These are phyloP conservation scores for Yarrowia sp. DNA, from an alignment of 805 yeast species.

Conservation along the genomic window DNA sequence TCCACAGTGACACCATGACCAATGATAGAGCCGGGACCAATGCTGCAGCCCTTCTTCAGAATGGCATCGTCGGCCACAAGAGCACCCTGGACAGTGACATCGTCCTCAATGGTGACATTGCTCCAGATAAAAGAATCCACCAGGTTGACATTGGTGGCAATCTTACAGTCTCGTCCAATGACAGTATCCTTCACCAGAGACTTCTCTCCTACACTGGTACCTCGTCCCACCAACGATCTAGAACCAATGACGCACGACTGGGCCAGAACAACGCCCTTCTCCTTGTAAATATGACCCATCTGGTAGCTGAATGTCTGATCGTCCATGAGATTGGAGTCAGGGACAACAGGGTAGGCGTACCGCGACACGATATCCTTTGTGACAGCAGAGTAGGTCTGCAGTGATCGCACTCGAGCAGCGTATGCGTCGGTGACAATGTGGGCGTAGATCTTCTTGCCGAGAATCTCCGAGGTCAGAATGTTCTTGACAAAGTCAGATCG, in stretches of 20 bases:
- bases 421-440: slow-evolving; percentile 80
- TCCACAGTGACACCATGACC: slow-evolving; percentile 78
- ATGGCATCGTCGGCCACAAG: slow-evolving; percentile 72
- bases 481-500: slow-evolving; percentile 91
- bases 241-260: slow-evolving; percentile 88
- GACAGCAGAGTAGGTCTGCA: slow-evolving; percentile 91
- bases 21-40: slow-evolving; percentile 77
- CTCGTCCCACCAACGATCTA: slow-evolving; percentile 81
- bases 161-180: slow-evolving; percentile 83
- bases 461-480: slow-evolving; percentile 84
- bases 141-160: slow-evolving; percentile 78
- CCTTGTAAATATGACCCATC: slow-evolving; percentile 87
- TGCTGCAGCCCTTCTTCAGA: slow-evolving; percentile 59
- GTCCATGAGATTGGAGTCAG: slow-evolving; percentile 78
- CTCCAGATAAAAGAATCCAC: slow-evolving; percentile 88
- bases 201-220: slow-evolving; percentile 77
- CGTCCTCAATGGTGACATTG: slow-evolving; percentile 73
- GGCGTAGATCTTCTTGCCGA: slow-evolving; percentile 90
- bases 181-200: slow-evolving; percentile 71
- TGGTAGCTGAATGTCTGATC: slow-evolving; percentile 81
- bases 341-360: slow-evolving; percentile 91
- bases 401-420: slow-evolving; percentile 94
- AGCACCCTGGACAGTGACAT: slow-evolving; percentile 62
- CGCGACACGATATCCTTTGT: slow-evolving; percentile 88
- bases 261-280: slow-evolving; percentile 84